These are phyloP conservation scores for Solanum sejunctum DNA, from an alignment of 257 asterid species.

Conservation along the genomic window DNA sequence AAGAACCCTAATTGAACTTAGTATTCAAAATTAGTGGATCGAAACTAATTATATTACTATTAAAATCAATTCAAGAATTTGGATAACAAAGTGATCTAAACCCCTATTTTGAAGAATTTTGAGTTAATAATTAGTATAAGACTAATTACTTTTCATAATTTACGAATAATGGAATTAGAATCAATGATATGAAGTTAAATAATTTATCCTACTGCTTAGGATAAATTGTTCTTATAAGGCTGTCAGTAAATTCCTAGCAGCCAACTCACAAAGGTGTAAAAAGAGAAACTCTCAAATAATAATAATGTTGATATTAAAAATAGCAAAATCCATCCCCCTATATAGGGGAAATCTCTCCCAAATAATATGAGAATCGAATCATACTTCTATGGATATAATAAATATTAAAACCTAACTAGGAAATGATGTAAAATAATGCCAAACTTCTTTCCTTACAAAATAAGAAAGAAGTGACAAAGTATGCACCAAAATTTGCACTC, in stretches of 20 bases:
- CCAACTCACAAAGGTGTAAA: not conserved
- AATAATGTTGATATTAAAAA: not conserved
- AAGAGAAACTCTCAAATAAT: not conserved
- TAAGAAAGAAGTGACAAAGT: not conserved
- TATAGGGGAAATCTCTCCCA: not conserved
- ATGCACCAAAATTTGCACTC: not conserved
- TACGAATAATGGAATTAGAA: no score
- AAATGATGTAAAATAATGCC: not conserved
- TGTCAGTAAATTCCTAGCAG: not conserved
- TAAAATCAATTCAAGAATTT: no score
- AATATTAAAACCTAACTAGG: not conserved
- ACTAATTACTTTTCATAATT: no score
- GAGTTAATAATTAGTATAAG: no score
- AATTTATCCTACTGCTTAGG: no score
- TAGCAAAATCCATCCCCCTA: not conserved
- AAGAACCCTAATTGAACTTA: no score
- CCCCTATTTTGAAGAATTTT: no score
- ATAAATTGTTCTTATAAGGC: no score
- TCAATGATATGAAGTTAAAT: no score
- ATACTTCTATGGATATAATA: not conserved
- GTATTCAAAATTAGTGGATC: not conserved
- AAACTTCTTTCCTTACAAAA: not conserved
- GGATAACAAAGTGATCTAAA: not conserved
- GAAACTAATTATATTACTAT: no score
- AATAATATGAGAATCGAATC: not conserved